A percentile compares a stretch with the other conserved stretches of the same genome.
Evolutionary conservation across 2,329 filamentous ascomycete genomes (phyloP).

Genomic region (Sclerotinia borealis): DNA sequence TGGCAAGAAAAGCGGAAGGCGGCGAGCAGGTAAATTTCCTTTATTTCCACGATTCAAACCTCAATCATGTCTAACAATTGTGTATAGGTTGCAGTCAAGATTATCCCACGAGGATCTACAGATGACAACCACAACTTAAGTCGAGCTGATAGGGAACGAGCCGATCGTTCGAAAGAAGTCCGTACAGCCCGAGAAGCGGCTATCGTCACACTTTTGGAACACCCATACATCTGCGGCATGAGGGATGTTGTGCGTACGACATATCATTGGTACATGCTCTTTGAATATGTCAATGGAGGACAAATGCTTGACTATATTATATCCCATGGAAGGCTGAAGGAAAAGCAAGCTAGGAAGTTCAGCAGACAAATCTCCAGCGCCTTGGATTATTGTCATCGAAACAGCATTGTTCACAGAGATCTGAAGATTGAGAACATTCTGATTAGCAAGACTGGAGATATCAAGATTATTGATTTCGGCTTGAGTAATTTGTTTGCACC

Average conservation of each 20-base stretch:
- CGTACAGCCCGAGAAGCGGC: slow-evolving; percentile 91
- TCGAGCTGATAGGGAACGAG: slow-evolving; percentile 72
- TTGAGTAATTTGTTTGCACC: slow-evolving; percentile 94
- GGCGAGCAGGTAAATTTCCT: slow-evolving; percentile 69
- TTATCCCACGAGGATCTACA: slow-evolving; percentile 83
- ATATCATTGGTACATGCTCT: slow-evolving; percentile 99
- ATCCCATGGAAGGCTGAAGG: slow-evolving; percentile 92
- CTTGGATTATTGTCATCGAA: slow-evolving; percentile 93
- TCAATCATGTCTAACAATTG: slow-evolving; percentile 17
- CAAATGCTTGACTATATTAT: slow-evolving; percentile 99
- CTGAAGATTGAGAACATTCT: slow-evolving; percentile 99
- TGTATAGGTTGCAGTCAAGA: slow-evolving; percentile 85
- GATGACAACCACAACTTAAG: slow-evolving; percentile 67
- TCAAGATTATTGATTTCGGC: slow-evolving; percentile 99
- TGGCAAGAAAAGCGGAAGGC: slow-evolving; percentile 83
- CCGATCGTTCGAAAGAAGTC: slow-evolving; percentile 94
- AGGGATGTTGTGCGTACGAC: slow-evolving; percentile 92
- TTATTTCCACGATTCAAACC: neutral
- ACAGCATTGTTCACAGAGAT: slow-evolving; percentile 96
- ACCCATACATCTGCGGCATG: slow-evolving; percentile 94
- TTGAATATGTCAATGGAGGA: slow-evolving; percentile 96
- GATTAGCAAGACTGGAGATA: slow-evolving; percentile 97
- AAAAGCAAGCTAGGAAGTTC: slow-evolving; percentile 97
- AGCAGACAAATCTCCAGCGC: slow-evolving; percentile 95
- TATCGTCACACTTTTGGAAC: slow-evolving; percentile 88